phyloP scores from a whole-genome alignment of 257 asterid genomes.

The Rauvolfia tetraphylla region DNA sequence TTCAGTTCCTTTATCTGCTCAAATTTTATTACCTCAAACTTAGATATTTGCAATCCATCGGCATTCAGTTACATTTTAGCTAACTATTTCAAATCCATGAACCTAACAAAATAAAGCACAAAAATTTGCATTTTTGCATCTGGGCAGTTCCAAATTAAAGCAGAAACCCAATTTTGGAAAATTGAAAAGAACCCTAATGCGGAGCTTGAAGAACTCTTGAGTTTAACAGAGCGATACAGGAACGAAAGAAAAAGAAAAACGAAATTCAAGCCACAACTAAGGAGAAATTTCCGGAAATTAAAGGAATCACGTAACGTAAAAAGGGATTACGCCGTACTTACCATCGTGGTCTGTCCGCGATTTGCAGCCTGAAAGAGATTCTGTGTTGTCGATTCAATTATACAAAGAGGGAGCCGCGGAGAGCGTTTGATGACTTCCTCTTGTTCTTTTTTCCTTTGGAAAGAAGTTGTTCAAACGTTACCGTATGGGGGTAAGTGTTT shows the following conservation, averaged over 20 bases:
- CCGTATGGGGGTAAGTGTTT: no score
- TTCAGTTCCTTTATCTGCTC: background rate
- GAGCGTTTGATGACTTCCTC: background rate
- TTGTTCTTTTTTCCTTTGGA: no score
- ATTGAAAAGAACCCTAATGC: no score
- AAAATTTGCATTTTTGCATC: background rate
- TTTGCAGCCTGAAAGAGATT: background rate
- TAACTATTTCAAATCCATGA: background rate
- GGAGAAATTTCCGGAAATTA: background rate
- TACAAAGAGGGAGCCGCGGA: background rate
- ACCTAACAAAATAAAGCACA: background rate
- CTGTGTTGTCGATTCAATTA: background rate
- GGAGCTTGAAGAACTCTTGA: background rate
- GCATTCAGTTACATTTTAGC: no score
- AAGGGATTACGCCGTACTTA: background rate
- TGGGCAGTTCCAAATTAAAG: background rate
- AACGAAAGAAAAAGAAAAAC: background rate
- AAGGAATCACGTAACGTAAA: background rate
- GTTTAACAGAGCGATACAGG: background rate
- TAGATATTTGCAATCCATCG: background rate
- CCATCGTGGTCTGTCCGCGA: background rate
- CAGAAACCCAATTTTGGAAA: background rate
- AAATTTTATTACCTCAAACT: background rate
- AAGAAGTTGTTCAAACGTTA: no score
- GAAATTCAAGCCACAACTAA: background rate